Evolutionary conservation across 106 monocot genomes (phyloP), one percentile per base, ranked within the genome.

Genomic region (Hemerocallis citrina): DNA sequence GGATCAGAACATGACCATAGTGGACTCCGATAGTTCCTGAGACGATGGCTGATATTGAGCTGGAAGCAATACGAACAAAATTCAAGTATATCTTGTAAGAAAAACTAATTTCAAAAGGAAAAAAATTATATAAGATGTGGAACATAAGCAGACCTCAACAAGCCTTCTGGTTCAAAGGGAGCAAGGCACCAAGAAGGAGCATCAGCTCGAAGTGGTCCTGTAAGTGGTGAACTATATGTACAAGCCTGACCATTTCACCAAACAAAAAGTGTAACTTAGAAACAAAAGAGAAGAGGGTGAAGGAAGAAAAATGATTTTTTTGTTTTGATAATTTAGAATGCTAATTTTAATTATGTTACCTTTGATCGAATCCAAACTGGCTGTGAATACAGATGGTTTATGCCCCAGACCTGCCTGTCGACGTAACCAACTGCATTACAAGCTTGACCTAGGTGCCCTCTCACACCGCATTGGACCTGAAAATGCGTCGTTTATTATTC

Each of bases 81-180:
- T 38, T 31, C 29, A 36, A 67, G 16, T 14, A 19, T 13, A 27
- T 0, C 13, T n/a, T 9, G 36, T 16, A 30, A 10, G 5, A 7
- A 11, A 38, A 6, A 38, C 7, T 38, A 38, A 38, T 6, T 11
- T 38, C 37, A 11, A 38, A 6, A 5, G 11, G 37, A 38, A 11
- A 38, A 5, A 6, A 11, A 38, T 38, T 6, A 38, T 32, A 33
- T 27, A 12, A n/a, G n/a, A 27, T 19, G 10, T 57, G 11, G 11
- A 38, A 6, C 37, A 38, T 6, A 38, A 38, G 11, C 37, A 33
- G 30, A 82, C 82, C 82, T 82, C 55, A 82, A 40, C 37, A 82
- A 70, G 46, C 82, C 82, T 58, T 82, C 82, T 25, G 82, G 82
- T 30, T 82, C 77, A 50, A 82, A 82, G n/a, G 82, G 82, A 62